Percentiles rank a stretch among this genome's conserved stretches.
Conservation (phyloP, 768 basidiomycete species). For the Vishniacozyma victoriae region DNA sequence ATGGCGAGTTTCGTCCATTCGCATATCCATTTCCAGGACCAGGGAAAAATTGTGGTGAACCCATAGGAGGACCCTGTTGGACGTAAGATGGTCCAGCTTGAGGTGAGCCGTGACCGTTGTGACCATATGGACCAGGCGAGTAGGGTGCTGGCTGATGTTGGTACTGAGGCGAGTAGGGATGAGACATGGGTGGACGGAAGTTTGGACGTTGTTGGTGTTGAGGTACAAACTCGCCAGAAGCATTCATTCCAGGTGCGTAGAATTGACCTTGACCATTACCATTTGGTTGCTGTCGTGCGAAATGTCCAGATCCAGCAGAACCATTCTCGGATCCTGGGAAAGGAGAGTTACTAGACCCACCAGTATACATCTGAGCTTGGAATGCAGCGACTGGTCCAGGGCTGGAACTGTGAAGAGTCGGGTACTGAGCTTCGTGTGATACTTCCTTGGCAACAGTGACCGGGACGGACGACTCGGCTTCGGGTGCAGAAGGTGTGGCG, state of each 20-base stretch:
- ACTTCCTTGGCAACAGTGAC: not conserved
- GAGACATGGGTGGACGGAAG: not conserved
- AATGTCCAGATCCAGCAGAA: constrained; percentile 14
- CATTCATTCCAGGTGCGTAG: constrained; percentile 1
- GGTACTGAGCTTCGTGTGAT: not conserved
- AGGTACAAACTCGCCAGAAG: not conserved
- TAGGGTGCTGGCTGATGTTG: not conserved
- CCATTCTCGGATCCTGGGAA: constrained; percentile 19
- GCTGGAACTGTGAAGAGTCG: not conserved
- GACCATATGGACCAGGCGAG: not conserved
- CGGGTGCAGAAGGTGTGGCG: not conserved
- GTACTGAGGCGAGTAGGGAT: not conserved
- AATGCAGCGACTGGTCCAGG: not conserved
- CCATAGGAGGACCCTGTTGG: too few species aligned
- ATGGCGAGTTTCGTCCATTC: constrained; percentile 11
- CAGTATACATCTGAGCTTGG: not conserved
- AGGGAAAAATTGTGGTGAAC: constrained; percentile 16
- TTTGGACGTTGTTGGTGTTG: not conserved
- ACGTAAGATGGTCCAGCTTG: constrained; percentile 7
- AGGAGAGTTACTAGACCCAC: constrained; percentile 3
- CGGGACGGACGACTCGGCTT: not conserved
- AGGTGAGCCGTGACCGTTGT: not conserved
- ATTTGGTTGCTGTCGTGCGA: not conserved
- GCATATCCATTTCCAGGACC: not conserved
- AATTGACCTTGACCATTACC: not conserved